Conservation (phyloP, 2,329 filamentous ascomycete species). For the Monilinia vaccinii-corymbosi region DNA sequence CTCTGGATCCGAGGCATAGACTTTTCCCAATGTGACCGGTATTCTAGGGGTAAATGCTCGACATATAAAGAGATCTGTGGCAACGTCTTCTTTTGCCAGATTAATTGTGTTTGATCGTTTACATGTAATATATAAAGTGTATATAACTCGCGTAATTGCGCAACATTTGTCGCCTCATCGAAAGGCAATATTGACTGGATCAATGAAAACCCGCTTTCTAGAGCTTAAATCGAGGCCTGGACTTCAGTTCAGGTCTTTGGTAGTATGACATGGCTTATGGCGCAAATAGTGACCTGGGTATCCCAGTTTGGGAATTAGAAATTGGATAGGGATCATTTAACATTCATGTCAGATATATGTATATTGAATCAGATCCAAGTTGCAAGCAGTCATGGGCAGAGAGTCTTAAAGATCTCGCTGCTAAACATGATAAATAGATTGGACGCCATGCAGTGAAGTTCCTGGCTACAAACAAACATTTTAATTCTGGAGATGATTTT, state of each 20-base stretch:
- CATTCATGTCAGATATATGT: not conserved
- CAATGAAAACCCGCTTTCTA: not conserved
- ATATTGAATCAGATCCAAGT: not conserved
- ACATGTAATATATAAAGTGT: too few relatives aligned
- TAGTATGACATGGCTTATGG: not conserved
- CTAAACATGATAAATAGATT: not conserved
- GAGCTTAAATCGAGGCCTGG: too few relatives aligned
- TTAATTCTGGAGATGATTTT: not conserved
- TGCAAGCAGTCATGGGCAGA: not conserved
- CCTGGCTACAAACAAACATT: not conserved
- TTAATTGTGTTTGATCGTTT: too few relatives aligned
- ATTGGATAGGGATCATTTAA: not conserved
- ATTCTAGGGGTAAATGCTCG: not conserved
- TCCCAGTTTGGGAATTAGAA: not conserved
- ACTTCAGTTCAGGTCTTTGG: not conserved
- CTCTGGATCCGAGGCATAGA: not conserved
- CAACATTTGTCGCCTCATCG: too few relatives aligned
- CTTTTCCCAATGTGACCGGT: not conserved
- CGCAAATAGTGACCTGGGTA: not conserved
- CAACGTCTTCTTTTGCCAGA: not conserved
- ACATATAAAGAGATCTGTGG: slow-evolving; percentile 4
- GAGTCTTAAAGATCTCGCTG: not conserved
- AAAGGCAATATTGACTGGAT: too few relatives aligned
- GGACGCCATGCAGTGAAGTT: not conserved
- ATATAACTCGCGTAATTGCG: too few relatives aligned